Evolutionary conservation across 2,329 filamentous ascomycete species (phyloP), one percentile per base, ranked within the genome.

Genomic region (Cordyceps cateniannulata): DNA sequence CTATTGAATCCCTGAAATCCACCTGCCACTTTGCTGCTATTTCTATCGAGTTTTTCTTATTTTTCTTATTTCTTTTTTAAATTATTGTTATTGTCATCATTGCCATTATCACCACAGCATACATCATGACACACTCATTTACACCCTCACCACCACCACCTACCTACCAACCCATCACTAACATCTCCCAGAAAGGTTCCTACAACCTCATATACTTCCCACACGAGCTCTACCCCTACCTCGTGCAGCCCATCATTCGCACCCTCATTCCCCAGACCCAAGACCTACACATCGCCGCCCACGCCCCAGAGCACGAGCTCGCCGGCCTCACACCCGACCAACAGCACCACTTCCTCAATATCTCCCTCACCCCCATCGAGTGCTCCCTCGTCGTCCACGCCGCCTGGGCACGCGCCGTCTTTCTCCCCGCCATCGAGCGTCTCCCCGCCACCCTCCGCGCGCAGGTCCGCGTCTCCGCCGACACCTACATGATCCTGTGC

Each of bases 171-270:
- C 1, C 10, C 22, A 18, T 3, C 8, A 6, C 48, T 51, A 54
- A 62, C 59, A 16, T n/a, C 27, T 59, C 69, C 62, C 27, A 98
- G 95, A 89, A 96, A 69, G 91, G 91, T 66, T 88, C 87, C 64
- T 85, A 96, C 68, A 91, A 87, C 69, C 81, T 99, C 63, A 91
- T 98, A 69, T 93, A 97, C 73, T 93, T 98, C 62, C 93, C 93
- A 1, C 78, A 96, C 63, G 79, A 87, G 59, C 81, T 95, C 52
- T 89, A 96, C 73, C 79, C 88, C 5, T 83, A 81, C 65, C 91
- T 97, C 67, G 77, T 97, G 18, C 91, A 96, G 70, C 87, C 93
- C 2, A 93, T 98, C 65, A 80, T 97, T n/a, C 86, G 87, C 66
- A 82, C 96, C 44, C 82, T 98, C 50, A 84, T 96, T 60, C 91